These are phyloP conservation scores for Cylindricascospora bacillispora DNA, from an alignment of 1,139 yeast genomes.

Conservation along the genomic window DNA sequence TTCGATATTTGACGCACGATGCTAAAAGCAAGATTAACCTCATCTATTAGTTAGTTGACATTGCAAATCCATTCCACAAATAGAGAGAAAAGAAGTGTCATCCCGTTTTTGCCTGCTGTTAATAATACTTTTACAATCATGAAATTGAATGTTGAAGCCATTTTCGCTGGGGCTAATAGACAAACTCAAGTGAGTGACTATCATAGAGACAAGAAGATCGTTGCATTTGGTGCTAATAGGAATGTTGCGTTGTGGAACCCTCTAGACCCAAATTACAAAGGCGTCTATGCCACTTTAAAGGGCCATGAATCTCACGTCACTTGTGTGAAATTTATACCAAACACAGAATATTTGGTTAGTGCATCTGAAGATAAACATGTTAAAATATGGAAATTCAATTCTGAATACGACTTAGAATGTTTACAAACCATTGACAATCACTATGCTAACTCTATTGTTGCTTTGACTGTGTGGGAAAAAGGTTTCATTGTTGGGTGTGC, in stretches of 20 bases:
- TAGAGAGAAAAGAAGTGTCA: too few species aligned
- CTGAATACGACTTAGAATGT: constrained; percentile 14
- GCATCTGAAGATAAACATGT: constrained; percentile 54
- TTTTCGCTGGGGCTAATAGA: constrained; percentile 69
- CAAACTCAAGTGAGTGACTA: constrained; percentile 59
- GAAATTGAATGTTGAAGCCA: constrained; percentile 32
- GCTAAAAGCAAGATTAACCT: too few species aligned
- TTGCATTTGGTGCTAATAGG: constrained; percentile 70
- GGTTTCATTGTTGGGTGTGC: constrained; percentile 53
- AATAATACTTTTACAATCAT: too few species aligned
- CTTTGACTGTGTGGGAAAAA: constrained; percentile 27
- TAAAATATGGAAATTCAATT: constrained; percentile 41
- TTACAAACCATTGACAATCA: constrained; percentile 29
- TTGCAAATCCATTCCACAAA: too few species aligned
- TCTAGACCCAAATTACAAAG: constrained; percentile 28
- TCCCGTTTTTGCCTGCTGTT: too few species aligned
- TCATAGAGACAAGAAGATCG: constrained; percentile 28
- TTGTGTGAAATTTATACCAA: constrained; percentile 45
- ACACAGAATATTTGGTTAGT: constrained; percentile 38
- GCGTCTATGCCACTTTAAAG: constrained; percentile 45
- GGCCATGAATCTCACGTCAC: constrained; percentile 47
- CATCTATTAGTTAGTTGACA: too few species aligned
- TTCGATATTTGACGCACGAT: too few species aligned
- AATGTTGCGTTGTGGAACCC: constrained; percentile 73
- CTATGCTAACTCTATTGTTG: constrained; percentile 39